These are phyloP conservation scores for Aspergillus aculeatus DNA, from an alignment of 2,329 filamentous ascomycete genomes.

Conservation along the genomic window DNA sequence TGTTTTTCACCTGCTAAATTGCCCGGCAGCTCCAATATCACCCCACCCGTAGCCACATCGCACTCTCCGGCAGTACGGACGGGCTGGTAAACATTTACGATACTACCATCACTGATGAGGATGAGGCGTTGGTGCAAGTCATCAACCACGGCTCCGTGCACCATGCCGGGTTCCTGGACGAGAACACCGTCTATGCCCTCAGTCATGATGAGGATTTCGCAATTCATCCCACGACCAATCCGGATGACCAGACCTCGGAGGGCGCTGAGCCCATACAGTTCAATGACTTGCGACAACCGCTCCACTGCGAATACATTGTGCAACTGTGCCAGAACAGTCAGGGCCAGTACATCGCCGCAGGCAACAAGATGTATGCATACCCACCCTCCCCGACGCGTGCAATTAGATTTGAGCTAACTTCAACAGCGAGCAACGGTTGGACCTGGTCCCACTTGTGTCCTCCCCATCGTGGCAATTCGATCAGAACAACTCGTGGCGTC, in stretches of 20 bases:
- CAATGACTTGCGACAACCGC: conserved; percentile 55
- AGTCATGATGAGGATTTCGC: conserved; percentile 63
- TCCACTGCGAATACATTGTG: conserved; percentile 60
- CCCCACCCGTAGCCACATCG: conserved; percentile 50
- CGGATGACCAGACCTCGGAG: conserved; percentile 48
- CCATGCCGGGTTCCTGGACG: conserved; percentile 59
- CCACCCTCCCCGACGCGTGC: neutral
- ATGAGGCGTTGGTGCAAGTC: conserved; percentile 62
- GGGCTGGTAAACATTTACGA: conserved; percentile 64
- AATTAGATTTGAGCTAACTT: conserved; percentile 4
- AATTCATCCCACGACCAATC: conserved; percentile 54
- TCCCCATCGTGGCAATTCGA: conserved; percentile 42
- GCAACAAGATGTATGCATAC: conserved; percentile 49
- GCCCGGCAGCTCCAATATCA: conserved; percentile 50
- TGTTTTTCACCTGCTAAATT: neutral
- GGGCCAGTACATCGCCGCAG: conserved; percentile 47
- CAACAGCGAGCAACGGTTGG: conserved; percentile 41
- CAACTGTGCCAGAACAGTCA: conserved; percentile 50
- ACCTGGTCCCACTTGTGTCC: conserved; percentile 42
- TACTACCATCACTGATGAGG: conserved; percentile 56
- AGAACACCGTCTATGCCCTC: conserved; percentile 55
- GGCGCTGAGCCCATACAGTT: conserved; percentile 49
- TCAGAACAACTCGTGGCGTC: conserved; percentile 39
- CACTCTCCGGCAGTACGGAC: conserved; percentile 63
- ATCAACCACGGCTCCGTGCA: conserved; percentile 64